Conservation (phyloP, 1,139 yeast species). For the Torulaspora globosa region DNA sequence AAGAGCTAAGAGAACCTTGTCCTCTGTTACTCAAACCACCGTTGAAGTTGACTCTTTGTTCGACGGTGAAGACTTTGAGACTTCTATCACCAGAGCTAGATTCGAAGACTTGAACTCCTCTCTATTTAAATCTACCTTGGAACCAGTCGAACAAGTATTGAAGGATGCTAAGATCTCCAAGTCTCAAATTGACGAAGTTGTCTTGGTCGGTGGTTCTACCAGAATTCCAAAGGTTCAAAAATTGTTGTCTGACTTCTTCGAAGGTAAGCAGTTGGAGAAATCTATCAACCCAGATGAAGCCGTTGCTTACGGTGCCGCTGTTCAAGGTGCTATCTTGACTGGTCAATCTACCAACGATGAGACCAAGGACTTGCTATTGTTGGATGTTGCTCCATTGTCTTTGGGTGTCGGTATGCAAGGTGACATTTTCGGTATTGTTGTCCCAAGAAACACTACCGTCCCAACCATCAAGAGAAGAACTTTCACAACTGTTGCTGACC, state of each 20-base stretch:
- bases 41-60: constrained; percentile 94
- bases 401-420: constrained; percentile 99
- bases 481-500: constrained; percentile 99
- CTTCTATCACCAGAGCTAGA: constrained; percentile 98
- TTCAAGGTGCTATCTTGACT: constrained; percentile 97
- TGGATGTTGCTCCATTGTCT: constrained; percentile 98
- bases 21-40: constrained; percentile 94
- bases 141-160: constrained; percentile 97
- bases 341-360: constrained; percentile 97
- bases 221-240: constrained; percentile 99
- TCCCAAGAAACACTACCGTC: constrained; percentile 99
- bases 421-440: constrained; percentile 97
- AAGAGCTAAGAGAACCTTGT: constrained; percentile 98
- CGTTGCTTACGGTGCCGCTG: constrained; percentile 96
- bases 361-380: constrained; percentile 93
- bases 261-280: constrained; percentile 94
- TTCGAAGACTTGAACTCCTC: constrained; percentile 97
- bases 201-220: constrained; percentile 99
- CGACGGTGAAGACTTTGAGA: constrained; percentile 96
- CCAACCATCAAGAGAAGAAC: constrained; percentile 99
- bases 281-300: constrained; percentile 99
- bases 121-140: constrained; percentile 92
- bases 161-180: constrained; percentile 91
- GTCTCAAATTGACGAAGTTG: constrained; percentile 90
- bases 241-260: constrained; percentile 94